A percentile compares a stretch with the other conserved stretches of the same genome.
phyloP scores from a whole-genome alignment of 1,284 basidiomycete genomes.

The Cystobasidiaceae sp. region DNA sequence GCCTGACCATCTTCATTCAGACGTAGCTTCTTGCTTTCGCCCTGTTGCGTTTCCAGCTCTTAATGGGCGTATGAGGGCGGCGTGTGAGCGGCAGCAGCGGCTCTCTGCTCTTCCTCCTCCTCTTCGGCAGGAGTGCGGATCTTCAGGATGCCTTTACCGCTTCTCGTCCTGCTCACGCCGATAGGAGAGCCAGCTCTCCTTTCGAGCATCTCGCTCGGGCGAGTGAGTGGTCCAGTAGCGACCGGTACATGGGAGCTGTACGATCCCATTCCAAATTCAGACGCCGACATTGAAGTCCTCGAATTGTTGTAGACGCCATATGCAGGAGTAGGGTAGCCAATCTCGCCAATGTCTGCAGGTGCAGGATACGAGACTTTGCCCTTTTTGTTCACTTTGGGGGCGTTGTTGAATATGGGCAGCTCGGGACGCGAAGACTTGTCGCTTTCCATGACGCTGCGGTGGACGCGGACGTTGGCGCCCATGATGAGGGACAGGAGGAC shows the following conservation, averaged over 20 bases:
- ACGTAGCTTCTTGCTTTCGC: too few relatives aligned
- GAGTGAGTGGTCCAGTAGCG: constrained; percentile 6
- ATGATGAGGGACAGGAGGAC: constrained; percentile 56
- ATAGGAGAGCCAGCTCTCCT: constrained; percentile 16
- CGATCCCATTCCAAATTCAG: not conserved
- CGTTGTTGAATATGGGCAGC: not conserved
- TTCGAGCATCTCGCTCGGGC: constrained; percentile 24
- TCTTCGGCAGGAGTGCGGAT: constrained; percentile 23
- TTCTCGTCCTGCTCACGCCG: not conserved
- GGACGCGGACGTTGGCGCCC: constrained; percentile 6
- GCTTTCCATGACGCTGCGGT: constrained; percentile 4
- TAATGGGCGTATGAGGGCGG: constrained; percentile 28
- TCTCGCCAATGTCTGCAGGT: constrained; percentile 11
- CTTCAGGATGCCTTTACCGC: constrained; percentile 22
- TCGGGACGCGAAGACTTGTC: constrained; percentile 18
- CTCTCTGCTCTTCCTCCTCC: not conserved
- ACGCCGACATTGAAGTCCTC: not conserved
- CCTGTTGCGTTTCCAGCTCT: too few relatives aligned
- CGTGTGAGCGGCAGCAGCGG: not conserved
- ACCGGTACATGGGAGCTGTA: not conserved
- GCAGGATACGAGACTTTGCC: constrained; percentile 31
- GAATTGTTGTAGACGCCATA: constrained; percentile 11
- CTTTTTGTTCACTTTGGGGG: constrained; percentile 14
- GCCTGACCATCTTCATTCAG: too few relatives aligned
- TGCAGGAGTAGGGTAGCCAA: constrained; percentile 25